These are phyloP conservation scores for Alternaria solani DNA, from an alignment of 2,329 filamentous ascomycete genomes.

Conservation along the genomic window DNA sequence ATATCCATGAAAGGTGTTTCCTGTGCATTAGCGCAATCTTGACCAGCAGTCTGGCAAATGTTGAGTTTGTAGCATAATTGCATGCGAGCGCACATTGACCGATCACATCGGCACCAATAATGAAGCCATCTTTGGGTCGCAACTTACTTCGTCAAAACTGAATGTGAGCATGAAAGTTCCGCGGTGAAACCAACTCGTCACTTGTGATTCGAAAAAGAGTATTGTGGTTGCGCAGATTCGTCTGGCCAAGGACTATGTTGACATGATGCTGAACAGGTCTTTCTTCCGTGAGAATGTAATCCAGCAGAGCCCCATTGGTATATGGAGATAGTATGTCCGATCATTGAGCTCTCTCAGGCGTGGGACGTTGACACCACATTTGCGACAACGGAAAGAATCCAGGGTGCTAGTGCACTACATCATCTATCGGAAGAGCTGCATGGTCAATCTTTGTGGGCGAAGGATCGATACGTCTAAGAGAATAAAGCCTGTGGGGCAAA, in stretches of 20 bases:
- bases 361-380: conserved; percentile 13
- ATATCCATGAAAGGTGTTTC: conserved; percentile 14
- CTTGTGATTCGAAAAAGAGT: conserved; percentile 19
- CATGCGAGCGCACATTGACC: conserved; percentile 15
- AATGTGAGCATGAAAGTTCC: conserved; percentile 15
- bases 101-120: conserved; percentile 21
- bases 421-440: conserved; percentile 17
- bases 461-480: conserved; percentile 13
- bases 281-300: conserved; percentile 6
- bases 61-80: conserved; percentile 6
- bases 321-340: conserved; percentile 9
- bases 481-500: conserved; percentile 2
- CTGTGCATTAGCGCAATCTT: not conserved
- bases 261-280: conserved; percentile 20
- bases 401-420: too few species aligned
- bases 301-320: conserved; percentile 18
- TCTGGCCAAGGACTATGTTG: conserved; percentile 23
- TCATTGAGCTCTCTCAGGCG: conserved; percentile 13
- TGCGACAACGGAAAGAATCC: not conserved
- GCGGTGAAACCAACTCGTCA: conserved; percentile 1
- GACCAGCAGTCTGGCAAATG: conserved; percentile 14
- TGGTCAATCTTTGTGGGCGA: conserved; percentile 12
- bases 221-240: conserved; percentile 17
- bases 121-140: conserved; percentile 18
- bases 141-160: conserved; percentile 3